phyloP scores from a whole-genome alignment of 2,329 filamentous ascomycete genomes.

The Catunica adiposa region DNA sequence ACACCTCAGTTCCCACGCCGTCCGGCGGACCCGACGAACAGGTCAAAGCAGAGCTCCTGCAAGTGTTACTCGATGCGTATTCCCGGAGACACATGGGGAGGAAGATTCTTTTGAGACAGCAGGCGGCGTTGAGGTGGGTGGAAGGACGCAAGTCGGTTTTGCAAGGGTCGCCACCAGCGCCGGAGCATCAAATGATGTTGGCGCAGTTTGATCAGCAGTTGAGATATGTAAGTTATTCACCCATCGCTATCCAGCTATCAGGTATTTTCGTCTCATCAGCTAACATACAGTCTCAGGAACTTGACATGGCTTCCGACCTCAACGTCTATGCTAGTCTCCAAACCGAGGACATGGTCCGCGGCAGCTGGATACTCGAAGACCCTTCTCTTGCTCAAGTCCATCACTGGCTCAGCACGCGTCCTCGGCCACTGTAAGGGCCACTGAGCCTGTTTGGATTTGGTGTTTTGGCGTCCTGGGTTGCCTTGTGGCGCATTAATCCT shows the following conservation, averaged over 20 bases:
- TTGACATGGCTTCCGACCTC: conserved; percentile 42
- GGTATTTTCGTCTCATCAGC: too few species aligned
- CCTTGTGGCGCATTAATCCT: too few species aligned
- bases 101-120: conserved; percentile 47
- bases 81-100: conserved; percentile 45
- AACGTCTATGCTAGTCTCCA: conserved; percentile 39
- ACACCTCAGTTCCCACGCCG: conserved; percentile 39
- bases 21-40: conserved; percentile 7
- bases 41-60: conserved; percentile 8
- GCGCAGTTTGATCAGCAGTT: conserved; percentile 40
- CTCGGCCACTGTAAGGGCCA: conserved; percentile 3
- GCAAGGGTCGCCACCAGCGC: conserved; percentile 32
- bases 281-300: conserved; percentile 29
- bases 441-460: too few species aligned
- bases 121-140: conserved; percentile 43
- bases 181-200: conserved; percentile 32
- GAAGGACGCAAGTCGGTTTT: conserved; percentile 36
- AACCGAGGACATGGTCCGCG: conserved; percentile 34
- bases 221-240: conserved; percentile 22
- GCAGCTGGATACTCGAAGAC: conserved; percentile 47
- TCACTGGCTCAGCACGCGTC: conserved; percentile 38
- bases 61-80: conserved; percentile 41
- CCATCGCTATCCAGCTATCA: too few species aligned
- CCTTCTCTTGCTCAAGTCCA: conserved; percentile 40
- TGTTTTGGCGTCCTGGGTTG: too few species aligned